Conservation (phyloP, 257 asterid genomes). For the Primulina eburnea region DNA sequence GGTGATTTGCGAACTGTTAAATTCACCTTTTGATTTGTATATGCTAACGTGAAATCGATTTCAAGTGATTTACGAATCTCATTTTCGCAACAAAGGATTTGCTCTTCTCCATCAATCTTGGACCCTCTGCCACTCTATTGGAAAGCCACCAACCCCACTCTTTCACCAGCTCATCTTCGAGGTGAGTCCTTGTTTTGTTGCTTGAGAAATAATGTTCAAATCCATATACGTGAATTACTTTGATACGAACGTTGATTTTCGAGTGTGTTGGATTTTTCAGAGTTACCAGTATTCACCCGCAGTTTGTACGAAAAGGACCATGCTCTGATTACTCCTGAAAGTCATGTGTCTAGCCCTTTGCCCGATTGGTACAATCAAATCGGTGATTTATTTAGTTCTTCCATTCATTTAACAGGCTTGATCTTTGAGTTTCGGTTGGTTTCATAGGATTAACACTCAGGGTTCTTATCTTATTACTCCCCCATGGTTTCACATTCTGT, state of each 20-base stretch:
- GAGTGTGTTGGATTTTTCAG: slow-evolving; percentile 36
- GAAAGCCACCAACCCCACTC: slow-evolving; percentile 89
- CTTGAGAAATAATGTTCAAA: not conserved
- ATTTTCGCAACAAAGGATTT: slow-evolving; percentile 60
- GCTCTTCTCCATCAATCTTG: slow-evolving; percentile 64
- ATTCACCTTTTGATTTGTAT: no score
- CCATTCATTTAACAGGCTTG: slow-evolving; percentile 15
- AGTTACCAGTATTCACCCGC: slow-evolving; percentile 93
- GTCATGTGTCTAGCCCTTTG: slow-evolving; percentile 89
- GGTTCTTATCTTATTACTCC: slow-evolving; percentile 87
- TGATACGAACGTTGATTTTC: slow-evolving; percentile 13
- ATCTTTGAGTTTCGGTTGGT: slow-evolving; percentile 14
- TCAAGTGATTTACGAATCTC: slow-evolving; percentile 42
- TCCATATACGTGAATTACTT: not conserved
- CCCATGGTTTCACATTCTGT: slow-evolving; percentile 84
- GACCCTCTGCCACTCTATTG: slow-evolving; percentile 63
- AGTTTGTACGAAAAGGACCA: slow-evolving; percentile 80
- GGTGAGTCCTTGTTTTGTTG: slow-evolving; percentile 31
- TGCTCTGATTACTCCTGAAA: slow-evolving; percentile 93
- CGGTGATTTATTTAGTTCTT: not conserved
- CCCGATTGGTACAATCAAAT: slow-evolving; percentile 62
- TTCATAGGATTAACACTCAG: slow-evolving; percentile 62
- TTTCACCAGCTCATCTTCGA: slow-evolving; percentile 87
- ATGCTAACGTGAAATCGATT: slow-evolving; percentile 12
- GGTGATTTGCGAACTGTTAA: no score